Evolutionary conservation across 1,139 yeast species (phyloP), one percentile per base, ranked within the genome.

Genomic region (Blastobotrys indianensis): DNA sequence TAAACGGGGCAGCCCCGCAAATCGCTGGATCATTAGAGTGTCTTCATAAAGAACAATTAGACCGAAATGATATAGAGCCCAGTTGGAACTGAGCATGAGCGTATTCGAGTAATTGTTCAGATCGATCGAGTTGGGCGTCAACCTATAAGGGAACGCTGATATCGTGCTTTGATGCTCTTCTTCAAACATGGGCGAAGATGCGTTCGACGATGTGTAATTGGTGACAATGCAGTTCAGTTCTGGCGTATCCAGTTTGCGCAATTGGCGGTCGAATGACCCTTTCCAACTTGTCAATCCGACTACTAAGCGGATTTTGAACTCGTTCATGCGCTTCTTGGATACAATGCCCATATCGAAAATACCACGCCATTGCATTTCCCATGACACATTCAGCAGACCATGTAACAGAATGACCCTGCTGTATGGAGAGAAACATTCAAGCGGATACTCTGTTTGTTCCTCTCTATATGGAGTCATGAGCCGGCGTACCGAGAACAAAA

Each of bases 401-500:
- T 70, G 73, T 2, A 72, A 55, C 28, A 71, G 55, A 30, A 70
- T 64, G 32, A 58, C 60, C 41, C 75, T 53, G 7, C 72, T 64
- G 50, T 66, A 72, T 41, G 65, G 70, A 1, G 75, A 67, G 45
- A 66, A 70, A 41, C 72, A 68, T 32, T 67, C 65, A 42, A 64
- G 46, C 12, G 62, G 62, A 45, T 68, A 69, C 49, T 67, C 73
- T 38, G 59, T 62, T 46, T 66, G 66, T 37, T 61, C 57, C 36
- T 62, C 63, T n/a, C 56, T 54, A 46, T 62, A 65, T 7, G 69
- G 65, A 17, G 64, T 64, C 65, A 70, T 65, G 44, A 70, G 48
- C 28, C 70, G 54, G 43, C 68, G 58, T 32, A 71, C 50, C 38
- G 68, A 58, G 58, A 68, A 70, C 28, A 70, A 50, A 39, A 72